Evolutionary conservation across 495 filamentous ascomycete species (phyloP), one percentile per base, ranked within the genome.

Genomic region (Daldinia childiae): DNA sequence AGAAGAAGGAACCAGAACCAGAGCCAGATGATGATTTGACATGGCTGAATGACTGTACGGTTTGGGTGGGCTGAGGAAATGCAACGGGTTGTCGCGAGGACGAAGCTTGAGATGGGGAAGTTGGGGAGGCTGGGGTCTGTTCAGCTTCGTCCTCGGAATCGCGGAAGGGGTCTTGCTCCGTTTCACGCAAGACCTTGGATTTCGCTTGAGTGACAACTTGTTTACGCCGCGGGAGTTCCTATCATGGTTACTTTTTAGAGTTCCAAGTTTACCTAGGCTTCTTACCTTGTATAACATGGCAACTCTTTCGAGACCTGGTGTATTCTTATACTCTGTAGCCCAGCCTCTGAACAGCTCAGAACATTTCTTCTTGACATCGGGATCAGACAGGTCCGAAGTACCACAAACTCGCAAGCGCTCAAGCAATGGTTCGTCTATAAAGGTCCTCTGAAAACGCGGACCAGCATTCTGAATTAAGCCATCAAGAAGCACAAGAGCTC

Each of bases 401-500:
- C 90, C 92, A 50, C 93, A 90, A 51, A 98, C 90, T 21, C 96
- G 90, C 29, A 99, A 83, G 50, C 96, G 91, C 78, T 99, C 96
- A 17, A 99, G 87, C 26, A 98, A 83, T n/a, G 93, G 90, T 69
- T 98, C 95, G 69, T 98, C 95, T 24, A 90, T 92, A 77, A 98
- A 98, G 29, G 82, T 84, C 15, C 92, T 88, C 80, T 97, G 90
- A 77, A 99, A 98, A 32, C 92, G 89, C 12, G 91, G 87, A 3
- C 94, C 95, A 17, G 93, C 93, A 82, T 98, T 99, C 75, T 97
- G 92, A 32, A 99, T 96, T 26, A 98, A 84, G 50, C 91, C 94
- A 78, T 99, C 95, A 4, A 99, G 89, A 30, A 99, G 91, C 9
- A 90, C 91, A 41, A 99, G 87, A 60, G 96, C 92, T 45, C 96